A percentile compares a stretch with the other conserved stretches of the same genome.
Evolutionary conservation across 1,139 yeast species (phyloP).

Genomic region (Geotrichum citri-aurantii): DNA sequence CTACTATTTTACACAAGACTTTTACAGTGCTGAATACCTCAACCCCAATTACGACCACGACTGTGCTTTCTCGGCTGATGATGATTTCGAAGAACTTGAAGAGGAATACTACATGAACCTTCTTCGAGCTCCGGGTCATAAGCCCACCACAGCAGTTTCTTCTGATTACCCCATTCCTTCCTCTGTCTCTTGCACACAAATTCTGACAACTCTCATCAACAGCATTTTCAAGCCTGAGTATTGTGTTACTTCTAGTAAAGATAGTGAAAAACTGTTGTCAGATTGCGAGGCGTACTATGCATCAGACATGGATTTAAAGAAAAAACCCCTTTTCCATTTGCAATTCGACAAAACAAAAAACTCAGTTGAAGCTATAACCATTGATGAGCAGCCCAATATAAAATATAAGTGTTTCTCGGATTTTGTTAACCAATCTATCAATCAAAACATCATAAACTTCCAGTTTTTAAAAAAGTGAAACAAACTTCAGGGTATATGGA

Average conservation of each 20-base stretch:
- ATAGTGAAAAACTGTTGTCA: not conserved
- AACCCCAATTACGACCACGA: conserved; percentile 1
- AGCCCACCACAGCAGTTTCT: not conserved
- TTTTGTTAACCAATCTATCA: not conserved
- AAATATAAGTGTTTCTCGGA: not conserved
- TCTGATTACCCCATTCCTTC: not conserved
- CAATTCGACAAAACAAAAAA: not conserved
- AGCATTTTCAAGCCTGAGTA: not conserved
- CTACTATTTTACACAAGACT: not conserved
- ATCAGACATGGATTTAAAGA: not conserved
- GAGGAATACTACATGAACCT: conserved; percentile 54
- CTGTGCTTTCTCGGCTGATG: conserved; percentile 19
- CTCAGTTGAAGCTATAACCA: not conserved
- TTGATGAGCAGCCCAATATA: not conserved
- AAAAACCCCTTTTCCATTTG: not conserved
- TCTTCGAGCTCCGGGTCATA: not conserved
- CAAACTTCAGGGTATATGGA: not conserved
- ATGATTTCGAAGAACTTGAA: conserved; percentile 73
- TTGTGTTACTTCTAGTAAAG: not conserved
- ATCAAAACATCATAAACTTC: not conserved
- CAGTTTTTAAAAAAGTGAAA: not conserved
- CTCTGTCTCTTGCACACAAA: not conserved
- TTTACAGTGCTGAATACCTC: not conserved
- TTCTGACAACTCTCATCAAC: not conserved
- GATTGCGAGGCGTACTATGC: not conserved